Evolutionary conservation across 352 stramenopile genomes (phyloP).

Genomic region (Globisporangium cederbergense): DNA sequence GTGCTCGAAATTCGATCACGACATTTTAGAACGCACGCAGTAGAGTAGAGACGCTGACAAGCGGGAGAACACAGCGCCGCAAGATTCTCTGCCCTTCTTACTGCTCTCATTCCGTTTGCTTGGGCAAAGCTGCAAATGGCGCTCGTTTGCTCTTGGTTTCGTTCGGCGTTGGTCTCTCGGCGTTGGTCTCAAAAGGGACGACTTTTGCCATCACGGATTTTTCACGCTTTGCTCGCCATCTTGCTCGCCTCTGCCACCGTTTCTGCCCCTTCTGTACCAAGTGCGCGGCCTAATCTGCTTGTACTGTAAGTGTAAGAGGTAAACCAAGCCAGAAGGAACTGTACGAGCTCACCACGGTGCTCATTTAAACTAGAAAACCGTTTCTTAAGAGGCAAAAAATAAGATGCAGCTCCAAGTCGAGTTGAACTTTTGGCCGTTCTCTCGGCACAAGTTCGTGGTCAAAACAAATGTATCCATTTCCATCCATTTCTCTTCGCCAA

Average conservation of each 20-base stretch:
- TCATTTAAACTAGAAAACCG: too few species aligned
- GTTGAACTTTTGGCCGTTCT: background rate
- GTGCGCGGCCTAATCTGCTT: background rate
- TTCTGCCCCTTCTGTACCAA: conserved; percentile 1
- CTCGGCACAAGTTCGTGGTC: background rate
- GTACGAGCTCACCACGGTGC: too few species aligned
- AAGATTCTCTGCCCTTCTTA: too few species aligned
- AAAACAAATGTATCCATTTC: background rate
- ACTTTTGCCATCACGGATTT: background rate
- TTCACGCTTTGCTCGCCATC: background rate
- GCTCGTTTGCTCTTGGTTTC: background rate
- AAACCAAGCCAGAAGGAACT: too few species aligned
- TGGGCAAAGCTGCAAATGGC: too few species aligned
- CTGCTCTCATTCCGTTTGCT: too few species aligned
- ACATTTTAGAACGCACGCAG: too few species aligned
- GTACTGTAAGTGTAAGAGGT: background rate
- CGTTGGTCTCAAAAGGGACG: conserved; percentile 3
- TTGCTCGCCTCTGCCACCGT: background rate
- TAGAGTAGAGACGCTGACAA: too few species aligned
- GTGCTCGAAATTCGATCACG: too few species aligned
- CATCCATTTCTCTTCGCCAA: background rate
- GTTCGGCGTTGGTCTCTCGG: conserved; percentile 4
- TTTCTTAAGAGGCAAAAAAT: background rate
- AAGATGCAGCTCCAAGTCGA: background rate
- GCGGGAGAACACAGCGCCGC: too few species aligned